Base-by-base conservation (phyloP, 2,329 filamentous ascomycete species). In the Trichophyton simii region DNA sequence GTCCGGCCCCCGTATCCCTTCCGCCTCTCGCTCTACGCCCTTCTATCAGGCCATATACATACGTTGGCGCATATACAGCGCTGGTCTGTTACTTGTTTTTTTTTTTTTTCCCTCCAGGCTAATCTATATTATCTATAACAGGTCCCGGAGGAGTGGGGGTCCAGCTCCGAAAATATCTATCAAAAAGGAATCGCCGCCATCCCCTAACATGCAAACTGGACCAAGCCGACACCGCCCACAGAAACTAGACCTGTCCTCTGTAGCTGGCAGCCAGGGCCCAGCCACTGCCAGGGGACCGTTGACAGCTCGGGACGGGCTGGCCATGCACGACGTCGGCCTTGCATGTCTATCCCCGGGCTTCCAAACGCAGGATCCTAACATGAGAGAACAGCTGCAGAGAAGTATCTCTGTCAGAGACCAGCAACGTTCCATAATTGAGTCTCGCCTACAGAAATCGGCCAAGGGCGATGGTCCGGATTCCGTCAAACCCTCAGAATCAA, bases 291-390 rank as follows among this genome's bases (percentile, higher is more conserved):
- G 80, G 20, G 78, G 78, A 36, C 83, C 82, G 42, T 79, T 95
- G 75, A 94, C 89, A 7, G 87, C 86, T 25, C 83, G 89, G 67
- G 89, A 95, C 64, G 83, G 86, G 22, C 77, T 94, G 42, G 88
- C 82, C 48, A 92, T 97, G 70, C 91, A 95, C 69, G 90, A 96
- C 74, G 88, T 97, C 28, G 94, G 94, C 62, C 81, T 97, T 61
- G 92, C 92, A 48, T 99, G 94, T 70, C 80, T 99, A 61, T 97
- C 94, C 1, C 94, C 94, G 0, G 94, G 94, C 60, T 97, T 99
- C 70, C 86, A 95, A 66, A 97, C 94, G 15, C 89, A 97, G 68
- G 91, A 99, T 74, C 92, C 94, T n/a, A 83, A 88, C 20, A 95
- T 96, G 90, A 87, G 94, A 71, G 90, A 96, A 75, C 91, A 97